These are phyloP conservation scores for Citrus australasica DNA, from an alignment of 345 rosid genomes.

Conservation along the genomic window DNA sequence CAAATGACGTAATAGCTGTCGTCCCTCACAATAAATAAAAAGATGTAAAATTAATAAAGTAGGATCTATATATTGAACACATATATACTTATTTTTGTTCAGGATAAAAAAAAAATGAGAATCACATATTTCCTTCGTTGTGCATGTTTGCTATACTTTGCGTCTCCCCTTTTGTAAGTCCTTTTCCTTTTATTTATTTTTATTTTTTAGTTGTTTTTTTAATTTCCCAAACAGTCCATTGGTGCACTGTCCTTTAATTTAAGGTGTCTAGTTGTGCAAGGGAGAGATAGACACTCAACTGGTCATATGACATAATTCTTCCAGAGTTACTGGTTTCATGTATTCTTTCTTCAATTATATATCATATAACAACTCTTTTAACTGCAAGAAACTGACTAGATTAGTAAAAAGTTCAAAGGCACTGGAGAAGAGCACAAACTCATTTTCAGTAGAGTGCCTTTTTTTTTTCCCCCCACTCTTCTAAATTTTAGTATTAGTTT, in stretches of 20 bases:
- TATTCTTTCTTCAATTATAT: background rate
- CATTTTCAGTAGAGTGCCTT: background rate
- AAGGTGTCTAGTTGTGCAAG: background rate
- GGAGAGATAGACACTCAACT: background rate
- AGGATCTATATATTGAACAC: background rate
- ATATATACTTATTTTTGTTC: background rate
- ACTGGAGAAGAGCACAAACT: too few species aligned
- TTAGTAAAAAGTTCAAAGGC: background rate
- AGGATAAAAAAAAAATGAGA: background rate
- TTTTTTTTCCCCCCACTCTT: background rate
- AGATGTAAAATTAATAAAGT: background rate
- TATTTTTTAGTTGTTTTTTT: background rate
- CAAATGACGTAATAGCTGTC: constrained; percentile 1
- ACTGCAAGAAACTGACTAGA: background rate
- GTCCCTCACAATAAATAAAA: background rate
- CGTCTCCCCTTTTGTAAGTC: background rate
- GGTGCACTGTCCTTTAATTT: background rate
- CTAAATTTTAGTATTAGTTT: too few species aligned
- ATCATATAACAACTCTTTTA: background rate
- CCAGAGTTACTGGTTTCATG: background rate
- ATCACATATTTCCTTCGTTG: background rate
- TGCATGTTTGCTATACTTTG: background rate
- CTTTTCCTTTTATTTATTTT: background rate
- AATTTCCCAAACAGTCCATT: background rate
- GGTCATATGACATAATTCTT: background rate